Base-by-base conservation (phyloP, 2,329 filamentous ascomycete genomes). In the Fusarium penzigii region DNA sequence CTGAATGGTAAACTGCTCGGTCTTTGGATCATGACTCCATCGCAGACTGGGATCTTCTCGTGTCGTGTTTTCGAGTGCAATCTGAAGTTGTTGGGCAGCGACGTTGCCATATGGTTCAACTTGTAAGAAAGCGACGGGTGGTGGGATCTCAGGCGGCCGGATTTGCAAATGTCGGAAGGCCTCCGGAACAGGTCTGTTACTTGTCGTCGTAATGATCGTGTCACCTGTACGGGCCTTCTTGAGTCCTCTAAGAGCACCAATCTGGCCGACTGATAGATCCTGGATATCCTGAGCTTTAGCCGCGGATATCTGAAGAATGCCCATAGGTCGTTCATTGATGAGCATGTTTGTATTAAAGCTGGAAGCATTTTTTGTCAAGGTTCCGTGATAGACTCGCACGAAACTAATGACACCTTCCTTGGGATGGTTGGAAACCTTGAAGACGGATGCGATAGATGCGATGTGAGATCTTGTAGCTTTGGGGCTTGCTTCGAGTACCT, bases 41-140 rank as follows among this genome's bases (percentile, higher is more conserved):
- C 94, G 85, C 17, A 99, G 77, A 70, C 92, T 97, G 0, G 94
- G 94, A 64, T 99, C 94, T 74, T 99, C 94, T 61, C 94, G 81
- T 1, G 96, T 83, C 6, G 96, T 81, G 44, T 94, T 83, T 6
- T 85, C 82, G 6, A 99, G 76, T 1, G 88, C 87, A 6, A 88
- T 84, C 50, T 90, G 84, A 6, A 99, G 83, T 52, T 87, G 83
- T 62, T 92, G 92, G 63, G 92, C 89, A 59, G 92, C 91, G 32
- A 87, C 82, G 32, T 90, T 76, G 62, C 90, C 87, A 61, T 91
- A 78, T 0, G 81, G 90, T 58, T 97, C 93, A 29, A 97, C 86
- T 54, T 92, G 90, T n/a, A 95, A 87, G 70, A 97, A 99, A 66
- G 97, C 96, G 0, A 99, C 94, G 0, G 94, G 92, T 0, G 94